Evolutionary conservation across 2,329 filamentous ascomycete species (phyloP).

Genomic region (Sporothrix euskadiensis): DNA sequence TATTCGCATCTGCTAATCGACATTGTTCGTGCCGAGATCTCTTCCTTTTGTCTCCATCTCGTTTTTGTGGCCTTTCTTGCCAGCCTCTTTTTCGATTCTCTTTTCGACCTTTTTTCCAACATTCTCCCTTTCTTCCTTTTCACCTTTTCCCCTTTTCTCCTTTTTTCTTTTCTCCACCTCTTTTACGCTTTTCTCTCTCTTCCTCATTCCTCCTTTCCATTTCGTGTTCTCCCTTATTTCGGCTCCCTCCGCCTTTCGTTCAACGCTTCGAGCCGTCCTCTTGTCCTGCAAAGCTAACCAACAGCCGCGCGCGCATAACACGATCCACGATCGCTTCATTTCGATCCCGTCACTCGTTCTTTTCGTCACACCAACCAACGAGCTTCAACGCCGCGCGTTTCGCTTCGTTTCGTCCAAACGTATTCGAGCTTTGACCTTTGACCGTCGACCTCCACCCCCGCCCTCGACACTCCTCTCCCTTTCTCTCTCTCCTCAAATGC

Average conservation of each 20-base stretch:
- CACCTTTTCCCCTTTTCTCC: neutral
- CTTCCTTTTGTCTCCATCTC: neutral
- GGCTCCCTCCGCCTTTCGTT: neutral
- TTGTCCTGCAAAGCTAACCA: neutral
- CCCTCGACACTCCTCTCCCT: neutral
- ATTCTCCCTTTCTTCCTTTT: neutral
- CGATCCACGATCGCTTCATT: neutral
- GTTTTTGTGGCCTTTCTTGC: neutral
- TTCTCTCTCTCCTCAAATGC: neutral
- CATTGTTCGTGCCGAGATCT: constrained; percentile 8
- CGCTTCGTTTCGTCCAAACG: neutral
- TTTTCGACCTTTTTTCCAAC: neutral
- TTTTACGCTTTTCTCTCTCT: neutral
- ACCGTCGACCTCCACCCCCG: no score
- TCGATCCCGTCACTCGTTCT: neutral
- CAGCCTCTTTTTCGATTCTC: neutral
- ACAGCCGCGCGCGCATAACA: neutral
- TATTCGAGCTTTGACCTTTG: no score
- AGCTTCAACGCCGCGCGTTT: neutral
- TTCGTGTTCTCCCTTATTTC: neutral
- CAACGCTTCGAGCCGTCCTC: neutral
- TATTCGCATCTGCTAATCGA: neutral
- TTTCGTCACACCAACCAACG: neutral
- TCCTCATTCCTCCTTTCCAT: neutral
- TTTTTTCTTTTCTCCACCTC: neutral